Evolutionary conservation across 2,329 filamentous ascomycete genomes (phyloP).

Genomic region (Calycina herbarum): DNA sequence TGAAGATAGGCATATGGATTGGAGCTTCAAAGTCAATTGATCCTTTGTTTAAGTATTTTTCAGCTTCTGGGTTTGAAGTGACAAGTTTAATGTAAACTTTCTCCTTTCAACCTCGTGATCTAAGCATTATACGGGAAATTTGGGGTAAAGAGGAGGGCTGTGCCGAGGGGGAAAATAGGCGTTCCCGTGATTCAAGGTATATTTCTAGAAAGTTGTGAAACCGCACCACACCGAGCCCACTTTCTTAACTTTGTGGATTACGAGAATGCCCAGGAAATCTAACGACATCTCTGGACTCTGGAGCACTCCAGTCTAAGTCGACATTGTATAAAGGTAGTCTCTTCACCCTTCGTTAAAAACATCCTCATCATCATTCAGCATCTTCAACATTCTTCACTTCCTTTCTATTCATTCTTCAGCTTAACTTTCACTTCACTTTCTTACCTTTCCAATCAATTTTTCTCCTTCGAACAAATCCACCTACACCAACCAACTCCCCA

Average conservation of each 20-base stretch:
- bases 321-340: neutral
- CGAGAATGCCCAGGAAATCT: neutral
- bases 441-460: neutral
- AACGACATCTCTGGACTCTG: neutral
- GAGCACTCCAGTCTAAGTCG: neutral
- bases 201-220: neutral
- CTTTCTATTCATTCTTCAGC: neutral
- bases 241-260: neutral
- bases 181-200: neutral
- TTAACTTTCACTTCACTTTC: constrained; percentile 6
- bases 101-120: neutral
- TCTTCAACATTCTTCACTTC: constrained; percentile 1
- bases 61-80: neutral
- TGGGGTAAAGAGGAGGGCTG: neutral
- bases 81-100: neutral
- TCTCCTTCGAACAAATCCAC: neutral
- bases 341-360: neutral
- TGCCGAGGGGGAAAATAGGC: neutral
- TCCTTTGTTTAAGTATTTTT: neutral
- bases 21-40: neutral
- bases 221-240: neutral
- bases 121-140: neutral
- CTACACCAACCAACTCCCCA: neutral
- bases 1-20: neutral
- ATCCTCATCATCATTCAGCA: constrained; percentile 4